Conservation (phyloP, 1,139 yeast genomes). For the Ogataea hybrid region DNA sequence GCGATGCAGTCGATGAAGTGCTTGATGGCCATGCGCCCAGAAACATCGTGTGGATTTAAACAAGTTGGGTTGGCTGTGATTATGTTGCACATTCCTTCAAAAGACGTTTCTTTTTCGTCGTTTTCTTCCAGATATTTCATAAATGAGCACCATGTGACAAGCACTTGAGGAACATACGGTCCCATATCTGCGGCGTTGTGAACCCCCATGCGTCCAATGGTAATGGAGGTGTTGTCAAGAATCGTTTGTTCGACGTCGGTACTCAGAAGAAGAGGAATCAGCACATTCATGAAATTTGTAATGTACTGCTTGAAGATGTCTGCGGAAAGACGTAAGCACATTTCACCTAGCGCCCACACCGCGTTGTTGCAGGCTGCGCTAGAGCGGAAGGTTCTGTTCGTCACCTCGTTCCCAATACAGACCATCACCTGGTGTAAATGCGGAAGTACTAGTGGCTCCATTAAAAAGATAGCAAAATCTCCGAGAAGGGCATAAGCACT, state of each 20-base stretch:
- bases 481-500: constrained; percentile 89
- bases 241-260: constrained; percentile 61
- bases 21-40: constrained; percentile 45
- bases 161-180: constrained; percentile 55
- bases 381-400: constrained; percentile 48
- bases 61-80: constrained; percentile 69
- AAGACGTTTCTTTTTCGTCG: constrained; percentile 78
- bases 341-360: constrained; percentile 91
- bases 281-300: constrained; percentile 54
- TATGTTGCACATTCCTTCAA: constrained; percentile 69
- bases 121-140: constrained; percentile 68
- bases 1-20: constrained; percentile 65
- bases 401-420: constrained; percentile 66
- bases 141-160: constrained; percentile 63
- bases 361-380: constrained; percentile 82
- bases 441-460: constrained; percentile 54
- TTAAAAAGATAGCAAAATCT: constrained; percentile 70
- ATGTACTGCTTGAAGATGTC: constrained; percentile 59
- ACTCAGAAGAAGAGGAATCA: constrained; percentile 64
- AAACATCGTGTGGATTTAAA: constrained; percentile 48
- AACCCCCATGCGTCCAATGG: constrained; percentile 86
- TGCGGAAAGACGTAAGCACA: constrained; percentile 56
- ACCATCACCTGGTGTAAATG: constrained; percentile 57
- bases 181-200: constrained; percentile 59
- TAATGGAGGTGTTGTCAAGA: constrained; percentile 86